Base-by-base conservation (phyloP, 306 rosid species). In the Corylus avellana region DNA sequence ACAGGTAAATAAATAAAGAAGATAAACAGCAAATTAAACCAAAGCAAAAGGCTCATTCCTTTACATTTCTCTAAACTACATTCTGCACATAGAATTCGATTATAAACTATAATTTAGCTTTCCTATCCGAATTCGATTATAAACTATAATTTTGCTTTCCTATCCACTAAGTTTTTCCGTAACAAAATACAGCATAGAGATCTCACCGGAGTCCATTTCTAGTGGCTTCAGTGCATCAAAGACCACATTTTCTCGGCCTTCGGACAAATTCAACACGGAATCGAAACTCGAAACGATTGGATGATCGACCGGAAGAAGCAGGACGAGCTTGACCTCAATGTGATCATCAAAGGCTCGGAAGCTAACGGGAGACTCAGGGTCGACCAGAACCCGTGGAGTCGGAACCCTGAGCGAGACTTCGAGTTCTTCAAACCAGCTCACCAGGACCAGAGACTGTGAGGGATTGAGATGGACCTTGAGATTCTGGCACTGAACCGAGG, bases 301-400 rank as follows among this genome's bases (percentile, higher is more conserved):
- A 39, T 95, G 97, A 37, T 90, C 90, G 12, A 92, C 92, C 12
- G 98, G 97, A 25, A 92, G 96, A 74, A 92, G 92, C 63, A 95
- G 96, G 17, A 75, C 66, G 59, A 95, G 90, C 87, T 95, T 92
- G 73, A 90, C 92, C 85, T 91, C 91, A 35, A 95, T 86, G 77
- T 95, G 97, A 44, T 92, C 97, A 18, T 80, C 72, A 73, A 92
- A 83, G 20, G 89, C 82, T 29, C 85, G 85, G 76, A 84, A 87
- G 35, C 76, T 85, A 62, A 86, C 71, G 0, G 93, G 91, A 6
- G 91, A 84, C 2, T 95, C 96, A 17, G 66, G 69, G 58, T 95
- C 97, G 29, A 95, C 68, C 84, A 92, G 72, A 67, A 89, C 93
- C 83, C 83, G 73, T 22, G 98, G 98, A 64, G 91, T 76, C 7